Percentiles rank a stretch among this genome's conserved stretches.
Conservation (phyloP, 768 basidiomycete species). For the Tylopilus vinaceipallidus region DNA sequence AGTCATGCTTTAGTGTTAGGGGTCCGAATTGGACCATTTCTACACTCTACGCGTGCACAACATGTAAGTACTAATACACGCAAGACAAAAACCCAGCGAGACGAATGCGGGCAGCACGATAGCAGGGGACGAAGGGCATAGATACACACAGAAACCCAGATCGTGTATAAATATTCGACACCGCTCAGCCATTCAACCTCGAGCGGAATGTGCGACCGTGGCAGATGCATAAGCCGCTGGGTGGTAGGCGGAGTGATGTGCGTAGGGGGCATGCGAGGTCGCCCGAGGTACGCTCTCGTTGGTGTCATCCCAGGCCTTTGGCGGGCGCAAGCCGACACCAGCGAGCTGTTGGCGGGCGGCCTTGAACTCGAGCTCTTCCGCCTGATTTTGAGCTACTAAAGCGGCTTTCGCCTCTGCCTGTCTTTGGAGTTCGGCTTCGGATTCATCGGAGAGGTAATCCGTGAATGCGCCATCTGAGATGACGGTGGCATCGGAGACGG, state of each 20-base stretch:
- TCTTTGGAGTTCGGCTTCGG: conserved; percentile 83
- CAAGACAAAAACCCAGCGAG: conserved; percentile 19
- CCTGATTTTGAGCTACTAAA: conserved; percentile 72
- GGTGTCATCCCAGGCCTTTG: conserved; percentile 70
- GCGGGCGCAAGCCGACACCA: conserved; percentile 70
- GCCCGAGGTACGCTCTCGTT: conserved; percentile 34
- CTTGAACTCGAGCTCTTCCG: conserved; percentile 80
- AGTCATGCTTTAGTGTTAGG: conserved; percentile 22
- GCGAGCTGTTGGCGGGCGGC: conserved; percentile 78
- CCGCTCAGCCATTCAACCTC: conserved; percentile 18
- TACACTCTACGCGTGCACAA: conserved; percentile 7
- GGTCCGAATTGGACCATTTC: conserved; percentile 8
- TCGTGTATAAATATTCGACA: conserved; percentile 21
- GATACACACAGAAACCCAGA: conserved; percentile 21
- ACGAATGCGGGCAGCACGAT: conserved; percentile 15
- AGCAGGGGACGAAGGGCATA: conserved; percentile 22
- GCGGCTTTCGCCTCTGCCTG: conserved; percentile 82
- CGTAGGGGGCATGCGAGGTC: conserved; percentile 22
- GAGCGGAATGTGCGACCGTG: conserved; percentile 30
- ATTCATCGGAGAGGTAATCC: conserved; percentile 89
- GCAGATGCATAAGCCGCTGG: conserved; percentile 26
- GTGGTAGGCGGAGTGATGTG: conserved; percentile 28
- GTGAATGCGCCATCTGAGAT: conserved; percentile 88
- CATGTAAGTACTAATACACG: conserved; percentile 23
- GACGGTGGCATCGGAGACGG: conserved; percentile 70